phyloP scores from a whole-genome alignment of 1,139 yeast genomes.

The Sugiyamaella pinicola region DNA sequence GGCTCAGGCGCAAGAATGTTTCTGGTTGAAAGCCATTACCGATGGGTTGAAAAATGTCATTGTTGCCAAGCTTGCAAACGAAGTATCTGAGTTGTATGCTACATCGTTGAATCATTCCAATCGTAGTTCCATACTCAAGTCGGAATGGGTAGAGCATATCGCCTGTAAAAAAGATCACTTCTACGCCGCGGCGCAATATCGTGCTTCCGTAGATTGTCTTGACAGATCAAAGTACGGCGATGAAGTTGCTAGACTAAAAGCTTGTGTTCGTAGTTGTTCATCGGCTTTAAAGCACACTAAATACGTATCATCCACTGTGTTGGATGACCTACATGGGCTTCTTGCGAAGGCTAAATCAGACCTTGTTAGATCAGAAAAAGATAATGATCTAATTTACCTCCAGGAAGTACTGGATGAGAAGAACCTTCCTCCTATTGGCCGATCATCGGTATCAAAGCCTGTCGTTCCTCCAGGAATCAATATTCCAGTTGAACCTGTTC shows the following conservation, averaged over 20 bases:
- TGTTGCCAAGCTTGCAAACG: conserved; percentile 64
- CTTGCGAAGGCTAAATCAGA: conserved; percentile 49
- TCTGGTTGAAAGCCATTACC: conserved; percentile 73
- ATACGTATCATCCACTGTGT: conserved; percentile 49
- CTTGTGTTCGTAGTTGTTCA: conserved; percentile 40
- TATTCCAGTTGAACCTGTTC: conserved; percentile 23
- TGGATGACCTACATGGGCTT: conserved; percentile 54
- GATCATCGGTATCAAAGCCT: conserved; percentile 57
- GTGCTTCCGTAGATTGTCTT: conserved; percentile 56
- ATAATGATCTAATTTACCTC: conserved; percentile 77
- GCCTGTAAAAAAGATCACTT: conserved; percentile 64
- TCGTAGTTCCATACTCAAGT: conserved; percentile 54
- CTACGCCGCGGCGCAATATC: conserved; percentile 65
- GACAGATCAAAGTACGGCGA: conserved; percentile 63
- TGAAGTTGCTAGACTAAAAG: conserved; percentile 60
- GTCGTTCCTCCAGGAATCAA: conserved; percentile 44
- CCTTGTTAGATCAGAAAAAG: conserved; percentile 65
- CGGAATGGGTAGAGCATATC: conserved; percentile 68
- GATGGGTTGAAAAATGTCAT: conserved; percentile 64
- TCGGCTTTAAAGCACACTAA: conserved; percentile 44
- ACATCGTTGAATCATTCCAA: conserved; percentile 51
- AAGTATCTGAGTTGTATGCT: conserved; percentile 60
- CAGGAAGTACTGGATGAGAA: conserved; percentile 58
- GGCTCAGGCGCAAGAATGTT: conserved; percentile 87
- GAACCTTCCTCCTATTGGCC: conserved; percentile 47